Base-by-base conservation (phyloP, 1,284 basidiomycete species). In the Lentinula novae-zelandiae region DNA sequence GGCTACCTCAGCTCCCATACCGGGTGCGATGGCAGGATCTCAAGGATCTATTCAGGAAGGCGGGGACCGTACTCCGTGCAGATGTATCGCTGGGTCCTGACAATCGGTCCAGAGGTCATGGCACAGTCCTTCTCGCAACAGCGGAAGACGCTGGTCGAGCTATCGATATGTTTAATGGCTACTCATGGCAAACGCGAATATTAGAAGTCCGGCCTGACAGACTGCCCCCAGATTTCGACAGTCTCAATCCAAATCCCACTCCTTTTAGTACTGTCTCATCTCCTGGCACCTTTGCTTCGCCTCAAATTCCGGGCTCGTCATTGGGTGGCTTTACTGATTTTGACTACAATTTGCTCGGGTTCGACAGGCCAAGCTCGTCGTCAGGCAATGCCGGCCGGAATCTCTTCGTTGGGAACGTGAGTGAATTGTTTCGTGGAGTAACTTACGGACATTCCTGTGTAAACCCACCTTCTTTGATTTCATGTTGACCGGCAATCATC, bases 1-100 rank as follows among this genome's bases (percentile, higher is more conserved):
- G 46, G 61, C 65, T 49, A 64, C 65, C 51, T 74, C 12, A 95
- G 90, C 83, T 97, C 15, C 94, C 95, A 0, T 95, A 95, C 76
- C 84, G 93, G 65, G 93, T 95, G 34, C 87, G 93, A 65, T 98
- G 95, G 95, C 95, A 98, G 77, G 96, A 99, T 75, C 85, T 99
- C 66, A 98, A 99, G 71, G 96, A 98, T 73, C 85, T 98, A 54
- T 98, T 98, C 74, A 88, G 96, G 55, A 90, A 93, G 66, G 92
- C 95, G 1, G 96, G 96, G 53, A 96, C 95, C 0, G 95, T 99
- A 59, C 82, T 98, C 20, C 87, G 96, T 39, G 96, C 96, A 6
- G 96, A 98, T 70, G 94, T 97, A 56, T 92, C 92, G 12, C 82
- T 97, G 1, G 93, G 93, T 1, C 92, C 92, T 1, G 95, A 97